A percentile compares a stretch with the other conserved stretches of the same genome.
Evolutionary conservation across 1,139 yeast species (phyloP).

Genomic region (Blastobotrys persicus): DNA sequence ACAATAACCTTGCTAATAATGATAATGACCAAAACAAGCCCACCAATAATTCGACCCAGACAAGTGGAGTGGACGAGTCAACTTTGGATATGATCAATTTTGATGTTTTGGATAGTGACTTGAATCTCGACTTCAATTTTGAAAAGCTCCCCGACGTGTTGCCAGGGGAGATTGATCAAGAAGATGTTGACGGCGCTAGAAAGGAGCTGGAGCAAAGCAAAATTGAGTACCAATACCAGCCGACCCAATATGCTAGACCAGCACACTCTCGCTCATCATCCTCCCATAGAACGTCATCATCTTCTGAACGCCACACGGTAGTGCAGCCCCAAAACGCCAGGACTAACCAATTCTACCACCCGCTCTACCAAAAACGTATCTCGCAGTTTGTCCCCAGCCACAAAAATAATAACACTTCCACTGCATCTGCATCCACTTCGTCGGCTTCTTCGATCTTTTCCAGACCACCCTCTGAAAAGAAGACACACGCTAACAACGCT

Average conservation of each 20-base stretch:
- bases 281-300: background rate
- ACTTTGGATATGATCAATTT: conserved; percentile 17
- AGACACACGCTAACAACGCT: conserved; percentile 13
- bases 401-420: conserved; percentile 17
- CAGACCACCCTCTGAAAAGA: background rate
- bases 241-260: conserved; percentile 6
- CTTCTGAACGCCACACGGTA: background rate
- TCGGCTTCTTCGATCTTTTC: conserved; percentile 7
- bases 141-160: conserved; percentile 13
- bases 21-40: background rate
- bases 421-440: conserved; percentile 21
- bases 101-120: conserved; percentile 16
- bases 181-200: conserved; percentile 7
- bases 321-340: background rate
- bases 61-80: background rate
- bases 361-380: conserved; percentile 26
- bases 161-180: conserved; percentile 12
- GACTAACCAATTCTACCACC: conserved; percentile 20
- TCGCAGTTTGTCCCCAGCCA: conserved; percentile 20
- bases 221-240: conserved; percentile 14
- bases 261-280: background rate
- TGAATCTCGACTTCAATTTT: conserved; percentile 21
- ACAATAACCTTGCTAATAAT: background rate
- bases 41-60: background rate
- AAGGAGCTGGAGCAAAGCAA: background rate